Evolutionary conservation across 176 grass and related monocot genomes (phyloP), one percentile per base, ranked within the genome.

Genomic region (Zoysia pacifica): DNA sequence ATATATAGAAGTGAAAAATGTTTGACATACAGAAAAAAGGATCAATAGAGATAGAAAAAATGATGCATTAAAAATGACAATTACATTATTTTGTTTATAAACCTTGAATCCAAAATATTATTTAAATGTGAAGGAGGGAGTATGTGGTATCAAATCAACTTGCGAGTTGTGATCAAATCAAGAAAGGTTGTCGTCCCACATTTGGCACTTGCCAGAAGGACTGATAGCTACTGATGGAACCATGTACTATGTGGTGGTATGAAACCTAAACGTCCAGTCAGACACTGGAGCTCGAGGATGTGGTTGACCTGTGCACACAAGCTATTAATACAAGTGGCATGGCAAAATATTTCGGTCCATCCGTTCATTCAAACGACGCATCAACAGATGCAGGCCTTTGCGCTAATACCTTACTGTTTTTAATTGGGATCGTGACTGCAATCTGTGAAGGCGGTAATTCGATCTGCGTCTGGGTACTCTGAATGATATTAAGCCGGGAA

Each of bases 141-240:
- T 37, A 16, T 47, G 51, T 54, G 8, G 28, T 68, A 76, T 50
- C 76, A 84, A 48, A 84, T 65, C 65, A 76, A 64, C 48, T 48
- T 77, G 82, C 43, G 70, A 72, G 72, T n/a, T 58, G 48, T 59
- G 75, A 83, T 75, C 62, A 84, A 72, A 76, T 89, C 48, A 65
- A 65, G 80, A 84, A 89, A 72, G 64, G 72, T 48, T 88, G 70
- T 55, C 75, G 62, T 55, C 40, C 86, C 7, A 89, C 59, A 71
- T 81, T 81, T 75, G 87, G 77, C 36, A 81, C 20, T 76, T 78
- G 78, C 67, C 72, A 81, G 56, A 81, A 81, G 65, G 72, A 85
- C 87, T 67, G 82, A 85, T 81, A 85, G 49, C 82, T 81, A 81
- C 15, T 78, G 78, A 81, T 85, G 66, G 87, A 89, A 76, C 82